Percentiles rank a stretch among this genome's conserved stretches.
phyloP scores from a whole-genome alignment of 1,284 basidiomycete genomes.

The Cutaneotrichosporon dermatis region DNA sequence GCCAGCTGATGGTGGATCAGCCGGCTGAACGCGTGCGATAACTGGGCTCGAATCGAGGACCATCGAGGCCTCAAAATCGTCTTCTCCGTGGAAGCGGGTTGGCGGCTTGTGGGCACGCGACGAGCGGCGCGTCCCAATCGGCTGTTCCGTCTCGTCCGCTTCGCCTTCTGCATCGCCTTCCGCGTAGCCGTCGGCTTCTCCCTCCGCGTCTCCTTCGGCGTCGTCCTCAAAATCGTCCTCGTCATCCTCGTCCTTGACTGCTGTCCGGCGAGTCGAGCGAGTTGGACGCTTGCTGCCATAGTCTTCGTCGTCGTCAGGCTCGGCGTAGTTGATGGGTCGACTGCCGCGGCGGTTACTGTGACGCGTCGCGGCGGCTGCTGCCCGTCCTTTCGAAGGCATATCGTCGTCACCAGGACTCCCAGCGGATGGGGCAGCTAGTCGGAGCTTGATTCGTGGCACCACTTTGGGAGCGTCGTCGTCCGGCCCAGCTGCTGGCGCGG shows the following conservation, averaged over 20 bases:
- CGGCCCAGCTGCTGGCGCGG: background rate
- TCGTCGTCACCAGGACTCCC: background rate
- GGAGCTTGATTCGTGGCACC: constrained; percentile 19
- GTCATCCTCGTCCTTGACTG: constrained; percentile 9
- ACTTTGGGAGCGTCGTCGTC: background rate
- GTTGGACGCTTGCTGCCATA: background rate
- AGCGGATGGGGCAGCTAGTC: background rate
- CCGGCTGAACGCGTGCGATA: background rate
- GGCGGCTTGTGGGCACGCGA: constrained; percentile 52
- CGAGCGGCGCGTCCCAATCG: constrained; percentile 35
- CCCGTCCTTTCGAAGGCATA: background rate
- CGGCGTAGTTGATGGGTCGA: constrained; percentile 14
- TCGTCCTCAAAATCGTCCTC: constrained; percentile 20
- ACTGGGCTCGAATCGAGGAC: constrained; percentile 16
- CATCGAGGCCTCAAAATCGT: constrained; percentile 34
- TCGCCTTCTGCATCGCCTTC: constrained; percentile 14
- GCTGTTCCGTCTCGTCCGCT: constrained; percentile 9
- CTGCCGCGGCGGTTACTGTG: background rate
- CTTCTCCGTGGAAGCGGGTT: constrained; percentile 25
- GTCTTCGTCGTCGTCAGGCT: constrained; percentile 28
- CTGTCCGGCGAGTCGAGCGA: too few relatives aligned
- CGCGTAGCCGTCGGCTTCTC: constrained; percentile 19
- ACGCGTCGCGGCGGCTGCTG: constrained; percentile 2
- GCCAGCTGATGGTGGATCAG: background rate
- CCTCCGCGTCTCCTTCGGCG: constrained; percentile 11